phyloP scores from a whole-genome alignment of 202 grass and related monocot genomes.

The Setaria viridis region DNA sequence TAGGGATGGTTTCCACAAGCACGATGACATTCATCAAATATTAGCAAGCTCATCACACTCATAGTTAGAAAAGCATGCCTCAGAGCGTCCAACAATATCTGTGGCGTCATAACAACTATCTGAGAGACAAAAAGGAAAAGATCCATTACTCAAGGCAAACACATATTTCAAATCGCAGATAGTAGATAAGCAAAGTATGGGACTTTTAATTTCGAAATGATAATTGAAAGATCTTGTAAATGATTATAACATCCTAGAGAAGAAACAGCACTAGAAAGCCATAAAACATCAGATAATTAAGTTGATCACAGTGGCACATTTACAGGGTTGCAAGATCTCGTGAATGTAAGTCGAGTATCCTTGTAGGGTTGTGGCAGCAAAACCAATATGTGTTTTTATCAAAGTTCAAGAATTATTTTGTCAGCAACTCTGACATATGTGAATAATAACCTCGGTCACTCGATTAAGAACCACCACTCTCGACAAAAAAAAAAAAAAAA shows the following conservation, averaged over 20 bases:
- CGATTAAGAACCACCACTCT: neutral
- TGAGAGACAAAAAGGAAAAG: conserved; percentile 43
- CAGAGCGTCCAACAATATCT: conserved; percentile 86
- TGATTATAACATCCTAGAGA: neutral
- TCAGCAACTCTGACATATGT: conserved; percentile 7
- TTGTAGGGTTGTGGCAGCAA: neutral
- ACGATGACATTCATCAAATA: conserved; percentile 96
- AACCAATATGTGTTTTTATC: neutral
- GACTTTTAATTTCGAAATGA: neutral
- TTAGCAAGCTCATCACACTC: conserved; percentile 57
- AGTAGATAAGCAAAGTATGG: conserved; percentile 10
- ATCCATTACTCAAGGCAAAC: conserved; percentile 10
- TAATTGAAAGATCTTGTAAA: conserved; percentile 3
- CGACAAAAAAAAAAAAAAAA: conserved; percentile 2
- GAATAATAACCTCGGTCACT: neutral
- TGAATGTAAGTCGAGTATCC: neutral
- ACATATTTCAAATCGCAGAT: conserved; percentile 17
- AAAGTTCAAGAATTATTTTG: conserved; percentile 7
- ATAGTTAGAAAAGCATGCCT: conserved; percentile 82
- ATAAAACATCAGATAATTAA: conserved; percentile 5
- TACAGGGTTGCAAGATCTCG: neutral
- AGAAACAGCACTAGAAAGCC: conserved; percentile 21
- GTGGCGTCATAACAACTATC: conserved; percentile 89
- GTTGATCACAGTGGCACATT: neutral
- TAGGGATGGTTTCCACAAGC: conserved; percentile 90